phyloP scores from a whole-genome alignment of 371 early-diverging fungal genomes.

The Mucor velutinosus region DNA sequence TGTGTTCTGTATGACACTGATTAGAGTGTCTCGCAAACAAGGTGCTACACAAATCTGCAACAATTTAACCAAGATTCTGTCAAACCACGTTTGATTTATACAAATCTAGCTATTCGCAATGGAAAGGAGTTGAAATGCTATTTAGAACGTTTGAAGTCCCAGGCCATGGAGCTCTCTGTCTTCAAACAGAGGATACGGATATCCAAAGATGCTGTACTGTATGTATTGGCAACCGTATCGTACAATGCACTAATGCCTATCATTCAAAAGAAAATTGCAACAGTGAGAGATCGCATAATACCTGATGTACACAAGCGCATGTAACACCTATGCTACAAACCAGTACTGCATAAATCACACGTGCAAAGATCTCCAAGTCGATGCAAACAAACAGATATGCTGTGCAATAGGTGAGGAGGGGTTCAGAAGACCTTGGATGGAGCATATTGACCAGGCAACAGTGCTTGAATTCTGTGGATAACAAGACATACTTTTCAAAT shows the following conservation, averaged over 20 bases:
- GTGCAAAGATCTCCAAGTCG: neutral
- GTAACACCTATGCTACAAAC: neutral
- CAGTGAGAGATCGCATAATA: neutral
- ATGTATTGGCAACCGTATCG: neutral
- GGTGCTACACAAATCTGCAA: neutral
- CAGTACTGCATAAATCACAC: neutral
- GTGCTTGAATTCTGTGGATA: neutral
- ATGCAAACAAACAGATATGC: neutral
- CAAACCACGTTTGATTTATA: neutral
- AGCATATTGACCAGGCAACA: neutral
- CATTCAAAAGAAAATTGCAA: neutral
- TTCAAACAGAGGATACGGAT: too few species aligned
- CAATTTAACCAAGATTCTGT: neutral
- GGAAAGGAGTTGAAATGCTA: neutral
- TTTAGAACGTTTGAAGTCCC: neutral
- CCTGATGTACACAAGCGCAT: neutral
- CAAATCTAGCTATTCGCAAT: neutral
- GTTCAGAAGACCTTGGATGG: neutral
- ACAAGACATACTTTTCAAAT: neutral
- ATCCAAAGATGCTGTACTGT: neutral
- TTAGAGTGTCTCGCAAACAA: neutral
- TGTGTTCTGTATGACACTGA: neutral
- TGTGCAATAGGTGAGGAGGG: neutral
- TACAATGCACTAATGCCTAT: neutral
- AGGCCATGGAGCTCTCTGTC: neutral